Evolutionary conservation across 129 eudicot genomes (phyloP), one percentile per base, ranked within the genome.

Genomic region (Chrysanthemum seticuspe): DNA sequence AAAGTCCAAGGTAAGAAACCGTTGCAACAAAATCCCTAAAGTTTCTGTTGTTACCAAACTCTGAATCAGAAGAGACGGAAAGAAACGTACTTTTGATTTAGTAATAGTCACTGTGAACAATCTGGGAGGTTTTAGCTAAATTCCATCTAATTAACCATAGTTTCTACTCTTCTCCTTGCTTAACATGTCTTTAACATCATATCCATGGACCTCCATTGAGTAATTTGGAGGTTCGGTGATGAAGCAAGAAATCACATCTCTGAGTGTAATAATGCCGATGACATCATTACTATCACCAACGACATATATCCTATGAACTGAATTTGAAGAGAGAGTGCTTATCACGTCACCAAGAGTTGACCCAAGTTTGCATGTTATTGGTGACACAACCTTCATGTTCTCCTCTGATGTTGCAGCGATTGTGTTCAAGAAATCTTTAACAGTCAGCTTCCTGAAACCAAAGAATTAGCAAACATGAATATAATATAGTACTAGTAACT

Each of bases 241-340:
- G 83, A 92, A 92, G 80, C 98, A 92, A 18, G 98, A 87, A 70
- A 92, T 92, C 55, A 92, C 98, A 59, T 92, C 98, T 76, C 98
- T 76, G 40, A 92, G 95, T 3, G 98, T 92, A 68, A 92, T 83
- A 36, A 92, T 87, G 31, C 98, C 98, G 1, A 85, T 62, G 5
- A 89, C 85, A 58, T 85, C 86, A 23, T 80, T 74, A 13, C 29
- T 71, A 18, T 67, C 75, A 2, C 69, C 83, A 8, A 78, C 79
- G 16, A 87, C 89, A 47, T 92, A 87, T 68, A 92, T 89, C 78
- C 98, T 85, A 82, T 92, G 96, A 78, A 92, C 96, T 11, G 76
- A 68, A 65, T 80, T 87, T 15, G 83, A 75, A 62, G 96, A 83
- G 62, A 92, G 87, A 31, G 72, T 83, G 63, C 89, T 87, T 72